Percentiles rank a stretch among this genome's conserved stretches.
These are phyloP conservation scores for Brettanomyces bruxellensis DNA, from an alignment of 805 yeast species.

Conservation along the genomic window DNA sequence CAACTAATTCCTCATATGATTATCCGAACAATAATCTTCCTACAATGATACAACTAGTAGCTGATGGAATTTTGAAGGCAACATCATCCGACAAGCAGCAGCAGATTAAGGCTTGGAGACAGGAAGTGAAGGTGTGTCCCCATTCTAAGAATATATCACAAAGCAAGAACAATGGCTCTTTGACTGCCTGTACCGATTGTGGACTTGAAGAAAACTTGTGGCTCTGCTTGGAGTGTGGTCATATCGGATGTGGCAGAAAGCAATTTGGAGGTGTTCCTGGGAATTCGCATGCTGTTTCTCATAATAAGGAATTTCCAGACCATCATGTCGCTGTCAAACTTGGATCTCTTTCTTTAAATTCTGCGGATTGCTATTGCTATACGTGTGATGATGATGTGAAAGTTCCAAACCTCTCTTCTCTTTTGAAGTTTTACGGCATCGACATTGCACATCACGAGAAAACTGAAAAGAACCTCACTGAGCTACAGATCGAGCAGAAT, in stretches of 20 bases:
- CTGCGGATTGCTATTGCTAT: slow-evolving; percentile 86
- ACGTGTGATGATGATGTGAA: slow-evolving; percentile 80
- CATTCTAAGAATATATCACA: slow-evolving; percentile 59
- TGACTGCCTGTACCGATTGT: slow-evolving; percentile 46
- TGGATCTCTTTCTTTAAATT: slow-evolving; percentile 74
- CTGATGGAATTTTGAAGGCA: slow-evolving; percentile 40
- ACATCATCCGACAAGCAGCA: slow-evolving; percentile 52
- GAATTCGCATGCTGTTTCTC: slow-evolving; percentile 79
- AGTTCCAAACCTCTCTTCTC: slow-evolving; percentile 47
- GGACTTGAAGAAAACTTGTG: slow-evolving; percentile 72
- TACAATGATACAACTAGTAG: slow-evolving; percentile 23
- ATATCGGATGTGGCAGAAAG: slow-evolving; percentile 88
- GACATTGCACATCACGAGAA: slow-evolving; percentile 47
- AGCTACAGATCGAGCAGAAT: slow-evolving; percentile 88
- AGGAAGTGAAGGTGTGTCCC: slow-evolving; percentile 70
- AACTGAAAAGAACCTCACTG: slow-evolving; percentile 83
- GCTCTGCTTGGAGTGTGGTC: slow-evolving; percentile 89
- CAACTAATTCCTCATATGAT: slow-evolving; percentile 17
- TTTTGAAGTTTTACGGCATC: slow-evolving; percentile 56
- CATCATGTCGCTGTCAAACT: slow-evolving; percentile 86
- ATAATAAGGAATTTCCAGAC: slow-evolving; percentile 38
- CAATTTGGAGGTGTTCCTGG: slow-evolving; percentile 96
- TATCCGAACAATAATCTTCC: slow-evolving; percentile 24
- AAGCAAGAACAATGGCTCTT: slow-evolving; percentile 19
- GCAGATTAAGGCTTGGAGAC: slow-evolving; percentile 87